Evolutionary conservation across 164 flowering plant genomes (phyloP).

Genomic region (Magnolia sinica): DNA sequence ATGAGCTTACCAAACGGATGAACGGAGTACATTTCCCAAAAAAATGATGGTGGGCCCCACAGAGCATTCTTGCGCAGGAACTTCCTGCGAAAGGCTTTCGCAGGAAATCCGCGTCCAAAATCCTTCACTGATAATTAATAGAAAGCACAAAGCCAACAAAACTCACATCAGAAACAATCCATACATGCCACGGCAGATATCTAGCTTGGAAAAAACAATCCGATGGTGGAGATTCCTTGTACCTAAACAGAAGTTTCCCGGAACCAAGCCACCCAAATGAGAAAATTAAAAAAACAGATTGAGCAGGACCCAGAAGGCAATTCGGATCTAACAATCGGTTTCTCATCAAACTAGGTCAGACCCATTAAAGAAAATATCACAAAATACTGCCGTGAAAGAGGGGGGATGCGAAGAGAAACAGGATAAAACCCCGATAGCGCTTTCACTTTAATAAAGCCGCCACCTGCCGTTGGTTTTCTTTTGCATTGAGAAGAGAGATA

Average conservation of each 20-base stretch:
- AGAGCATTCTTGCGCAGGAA: too few relatives aligned
- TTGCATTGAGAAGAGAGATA: too few relatives aligned
- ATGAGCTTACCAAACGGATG: too few relatives aligned
- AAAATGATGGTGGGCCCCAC: too few relatives aligned
- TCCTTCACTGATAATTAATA: background rate
- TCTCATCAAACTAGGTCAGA: background rate
- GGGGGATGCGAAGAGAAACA: background rate
- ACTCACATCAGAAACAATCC: background rate
- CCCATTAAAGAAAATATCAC: background rate
- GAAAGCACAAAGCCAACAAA: background rate
- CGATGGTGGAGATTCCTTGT: background rate
- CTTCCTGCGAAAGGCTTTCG: too few relatives aligned
- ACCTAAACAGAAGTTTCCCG: background rate
- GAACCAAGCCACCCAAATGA: background rate
- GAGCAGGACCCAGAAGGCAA: background rate
- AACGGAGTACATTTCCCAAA: too few relatives aligned
- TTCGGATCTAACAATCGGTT: background rate
- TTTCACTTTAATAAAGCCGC: background rate
- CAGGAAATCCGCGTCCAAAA: too few relatives aligned
- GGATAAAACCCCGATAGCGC: background rate
- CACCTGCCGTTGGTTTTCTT: too few relatives aligned
- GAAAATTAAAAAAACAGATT: background rate
- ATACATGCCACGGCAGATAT: background rate
- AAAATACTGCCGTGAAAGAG: background rate
- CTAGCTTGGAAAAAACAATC: background rate